Evolutionary conservation across 1,284 basidiomycete species (phyloP), one percentile per base, ranked within the genome.

Genomic region (Rhodotorula sp.): DNA sequence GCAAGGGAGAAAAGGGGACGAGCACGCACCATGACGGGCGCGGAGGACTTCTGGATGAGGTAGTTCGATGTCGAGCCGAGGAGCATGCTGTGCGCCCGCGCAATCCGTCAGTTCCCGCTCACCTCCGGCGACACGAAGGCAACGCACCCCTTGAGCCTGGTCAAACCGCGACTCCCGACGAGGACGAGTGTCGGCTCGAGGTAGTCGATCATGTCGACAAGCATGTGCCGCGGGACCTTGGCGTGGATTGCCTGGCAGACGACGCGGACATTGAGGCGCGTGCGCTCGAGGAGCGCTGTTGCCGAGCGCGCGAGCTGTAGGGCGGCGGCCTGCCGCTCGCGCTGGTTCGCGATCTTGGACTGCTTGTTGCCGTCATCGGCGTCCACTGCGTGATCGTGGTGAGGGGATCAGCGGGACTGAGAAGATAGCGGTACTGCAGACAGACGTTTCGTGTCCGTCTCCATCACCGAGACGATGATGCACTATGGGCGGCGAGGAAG

Each of bases 41-140:
- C 92, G 8, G 89, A 91, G 66, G 89, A 91, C 83, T 93, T 94
- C 83, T 94, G 94, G 56, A 98, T 93, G 61, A 98, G 88, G 81
- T 99, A 99, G 82, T 98, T 93, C 7, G 92, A 96, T 1, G 94
- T 97, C 6, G 93, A 96, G n/a, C 95, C 95, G 50, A 98, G 89
- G 12, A 98, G 85, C 79, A 97, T 96, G 36, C 94, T 94, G 78
- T 60, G 17, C 64, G 59, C 12, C 17, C 25, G 3, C 7, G 17
- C 13, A 19, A 27, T 6, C 19, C 21, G 32, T 56, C 57, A 61
- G 48, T 4, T 12, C 6, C 7, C 1, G 2, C 6, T 48, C 44
- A 13, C 34, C 13, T 1, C 39, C 3, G 25, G n/a, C 17, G 5
- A 21, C 12, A 27, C 22, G 29, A 22, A 54, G 54, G 37, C 13